A percentile compares a stretch with the other conserved stretches of the same genome.
These are phyloP conservation scores for Aspergillus cejpii DNA, from an alignment of 2,329 filamentous ascomycete species.

Conservation along the genomic window DNA sequence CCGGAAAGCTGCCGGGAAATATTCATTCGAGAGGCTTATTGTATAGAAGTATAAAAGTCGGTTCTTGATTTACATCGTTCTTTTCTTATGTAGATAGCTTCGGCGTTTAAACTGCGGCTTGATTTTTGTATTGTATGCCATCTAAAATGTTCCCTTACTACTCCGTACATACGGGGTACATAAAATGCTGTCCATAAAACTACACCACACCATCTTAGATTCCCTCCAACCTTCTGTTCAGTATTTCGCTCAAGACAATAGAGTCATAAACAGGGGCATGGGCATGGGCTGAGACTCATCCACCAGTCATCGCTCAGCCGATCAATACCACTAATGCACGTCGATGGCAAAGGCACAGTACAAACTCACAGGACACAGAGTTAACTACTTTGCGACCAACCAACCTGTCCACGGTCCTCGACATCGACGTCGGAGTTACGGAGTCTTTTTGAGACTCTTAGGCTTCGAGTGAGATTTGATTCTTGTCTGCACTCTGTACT, in stretches of 20 bases:
- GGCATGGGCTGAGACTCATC: too few species aligned
- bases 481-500: too few species aligned
- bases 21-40: conserved; percentile 71
- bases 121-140: neutral
- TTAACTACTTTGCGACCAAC: neutral
- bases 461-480: too few species aligned
- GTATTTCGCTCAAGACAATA: too few species aligned
- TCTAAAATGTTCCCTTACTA: neutral
- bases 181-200: too few species aligned
- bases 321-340: conserved; percentile 4
- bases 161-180: too few species aligned
- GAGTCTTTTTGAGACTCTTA: too few species aligned
- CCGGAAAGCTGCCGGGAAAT: conserved; percentile 72
- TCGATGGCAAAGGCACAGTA: neutral
- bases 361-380: neutral
- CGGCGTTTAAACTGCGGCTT: neutral
- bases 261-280: too few species aligned
- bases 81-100: neutral
- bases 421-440: too few species aligned
- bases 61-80: neutral
- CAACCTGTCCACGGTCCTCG: too few species aligned
- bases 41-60: conserved; percentile 42
- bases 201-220: too few species aligned
- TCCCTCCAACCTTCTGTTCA: too few species aligned
- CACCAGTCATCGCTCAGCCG: neutral